Percentiles rank a stretch among this genome's conserved stretches.
Conservation (phyloP, 768 basidiomycete species). For the Lentinula boryana region DNA sequence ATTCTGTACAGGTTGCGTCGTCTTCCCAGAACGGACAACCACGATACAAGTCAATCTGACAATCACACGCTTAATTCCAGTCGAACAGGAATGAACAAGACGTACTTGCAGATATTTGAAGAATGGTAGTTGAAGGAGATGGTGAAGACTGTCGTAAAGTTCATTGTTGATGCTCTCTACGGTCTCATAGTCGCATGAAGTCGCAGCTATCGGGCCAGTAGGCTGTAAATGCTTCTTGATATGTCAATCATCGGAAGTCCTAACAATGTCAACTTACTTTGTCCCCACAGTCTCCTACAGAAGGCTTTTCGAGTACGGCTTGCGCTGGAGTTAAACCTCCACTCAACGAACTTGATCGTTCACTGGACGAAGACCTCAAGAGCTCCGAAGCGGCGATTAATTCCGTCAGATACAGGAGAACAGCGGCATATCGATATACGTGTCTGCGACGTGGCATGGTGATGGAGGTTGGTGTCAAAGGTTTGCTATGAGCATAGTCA, state of each 20-base stretch:
- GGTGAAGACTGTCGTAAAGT: conserved; percentile 66
- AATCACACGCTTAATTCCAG: conserved; percentile 1
- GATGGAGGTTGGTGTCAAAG: not conserved
- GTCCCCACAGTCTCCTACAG: not conserved
- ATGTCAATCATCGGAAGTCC: not conserved
- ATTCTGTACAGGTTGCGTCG: conserved; percentile 86
- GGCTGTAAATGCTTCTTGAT: conserved; percentile 35
- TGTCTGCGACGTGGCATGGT: not conserved
- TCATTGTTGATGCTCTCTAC: conserved; percentile 84
- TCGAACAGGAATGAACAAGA: not conserved
- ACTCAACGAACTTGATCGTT: not conserved
- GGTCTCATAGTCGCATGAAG: conserved; percentile 88
- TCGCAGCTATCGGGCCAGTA: conserved; percentile 81
- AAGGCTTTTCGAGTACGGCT: not conserved
- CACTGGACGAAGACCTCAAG: not conserved
- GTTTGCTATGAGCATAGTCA: not conserved
- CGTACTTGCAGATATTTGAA: conserved; percentile 90
- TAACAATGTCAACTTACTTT: not conserved
- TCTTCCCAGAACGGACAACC: conserved; percentile 99
- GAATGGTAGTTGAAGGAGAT: conserved; percentile 86
- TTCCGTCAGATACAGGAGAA: not conserved
- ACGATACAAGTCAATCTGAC: conserved; percentile 82
- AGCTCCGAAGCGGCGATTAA: not conserved
- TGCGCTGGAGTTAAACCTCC: not conserved
- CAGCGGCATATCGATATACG: not conserved